These are phyloP conservation scores for Eucalyptus fibrosa DNA, from an alignment of 345 rosid species.

Conservation along the genomic window DNA sequence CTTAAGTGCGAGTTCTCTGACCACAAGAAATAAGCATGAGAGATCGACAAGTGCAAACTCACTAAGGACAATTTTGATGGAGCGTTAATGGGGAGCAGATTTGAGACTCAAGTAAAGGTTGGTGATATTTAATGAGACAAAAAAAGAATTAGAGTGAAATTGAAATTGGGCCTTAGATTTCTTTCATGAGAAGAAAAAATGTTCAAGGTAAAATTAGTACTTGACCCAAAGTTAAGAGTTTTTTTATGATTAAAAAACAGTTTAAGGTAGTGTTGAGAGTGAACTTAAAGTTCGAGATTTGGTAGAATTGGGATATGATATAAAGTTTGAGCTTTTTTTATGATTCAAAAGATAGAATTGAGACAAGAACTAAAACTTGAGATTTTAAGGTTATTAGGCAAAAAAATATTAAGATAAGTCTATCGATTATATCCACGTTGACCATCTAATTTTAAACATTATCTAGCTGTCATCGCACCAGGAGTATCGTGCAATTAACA, in stretches of 20 bases:
- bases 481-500: background rate
- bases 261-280: too few relatives aligned
- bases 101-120: too few relatives aligned
- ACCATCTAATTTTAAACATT: background rate
- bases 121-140: too few relatives aligned
- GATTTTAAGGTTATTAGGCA: too few relatives aligned
- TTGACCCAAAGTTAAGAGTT: fast-evolving
- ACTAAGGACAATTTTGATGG: too few relatives aligned
- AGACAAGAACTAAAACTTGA: too few relatives aligned
- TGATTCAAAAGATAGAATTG: fast-evolving
- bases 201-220: fast-evolving
- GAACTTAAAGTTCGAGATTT: fast-evolving
- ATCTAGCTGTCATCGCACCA: background rate
- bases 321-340: fast-evolving
- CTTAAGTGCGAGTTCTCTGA: fast-evolving
- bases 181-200: too few relatives aligned
- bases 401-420: background rate
- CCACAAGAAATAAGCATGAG: too few relatives aligned
- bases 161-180: fast-evolving
- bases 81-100: fast-evolving
- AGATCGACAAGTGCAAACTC: fast-evolving
- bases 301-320: fast-evolving
- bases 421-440: background rate
- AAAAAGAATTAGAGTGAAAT: too few relatives aligned
- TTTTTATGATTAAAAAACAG: too few relatives aligned